Evolutionary conservation across 1,284 basidiomycete genomes (phyloP), one percentile per base, ranked within the genome.

Genomic region (Tilletiaria anomala): DNA sequence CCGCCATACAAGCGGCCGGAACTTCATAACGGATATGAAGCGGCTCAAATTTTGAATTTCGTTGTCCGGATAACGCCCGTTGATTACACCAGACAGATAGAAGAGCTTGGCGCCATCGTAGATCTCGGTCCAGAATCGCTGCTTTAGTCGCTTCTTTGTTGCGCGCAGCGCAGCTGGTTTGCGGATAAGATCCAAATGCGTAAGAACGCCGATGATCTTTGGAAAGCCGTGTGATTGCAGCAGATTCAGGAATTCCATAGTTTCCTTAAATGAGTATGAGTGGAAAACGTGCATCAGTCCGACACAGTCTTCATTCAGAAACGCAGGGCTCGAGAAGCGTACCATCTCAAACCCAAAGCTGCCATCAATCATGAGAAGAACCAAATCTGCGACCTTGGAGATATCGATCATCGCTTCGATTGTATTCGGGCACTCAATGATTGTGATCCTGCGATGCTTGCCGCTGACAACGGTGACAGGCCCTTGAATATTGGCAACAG

Each of bases 41-140:
- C 70, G 60, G 12, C 82, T 83, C 37, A 99, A 78, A 60, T 97
- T 94, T 58, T 89, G 78, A 56, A 96, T 89, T 70, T 97, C 93
- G 18, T 78, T 79, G 69, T 99, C 93, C 17, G 93, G 93, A 65
- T 99, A 99, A 26, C 93, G 83, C 11, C 91, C 91, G 58, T 99
- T 97, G 56, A 97, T 77, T 34, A 99, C 87, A 14, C 93, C 93
- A 1, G 86, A 91, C 36, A 97, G 80, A 68, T 96, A 96, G 72
- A 97, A 97, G 14, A 99, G 78, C 68, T 96, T 97, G 35, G 93
- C 91, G 38, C 93, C 93, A 65, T 89, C 83, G 69, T 96, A 96
- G 14, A 97, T 94, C 69, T 99, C 93, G 0, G 91, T 88, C 91
- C 93, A 99, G 72, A 99, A 99, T n/a, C 93, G 83, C 67, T 87